These are phyloP conservation scores for Aspergillus panamensis DNA, from an alignment of 495 filamentous ascomycete genomes.

Conservation along the genomic window DNA sequence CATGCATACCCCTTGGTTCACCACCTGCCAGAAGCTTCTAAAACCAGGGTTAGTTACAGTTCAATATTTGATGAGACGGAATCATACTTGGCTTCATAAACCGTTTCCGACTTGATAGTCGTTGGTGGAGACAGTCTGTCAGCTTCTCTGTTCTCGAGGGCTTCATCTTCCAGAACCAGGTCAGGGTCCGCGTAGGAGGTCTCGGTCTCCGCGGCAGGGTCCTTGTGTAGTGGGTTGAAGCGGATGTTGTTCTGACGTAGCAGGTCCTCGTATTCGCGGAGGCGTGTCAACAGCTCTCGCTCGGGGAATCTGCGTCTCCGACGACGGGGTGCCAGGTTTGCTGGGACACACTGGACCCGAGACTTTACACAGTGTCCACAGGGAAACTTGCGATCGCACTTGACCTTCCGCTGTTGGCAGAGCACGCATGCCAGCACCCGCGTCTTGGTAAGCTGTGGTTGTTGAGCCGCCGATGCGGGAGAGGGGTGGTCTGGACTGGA, in stretches of 20 bases:
- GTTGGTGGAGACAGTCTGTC: constrained; percentile 22
- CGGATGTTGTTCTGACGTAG: constrained; percentile 48
- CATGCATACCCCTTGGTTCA: constrained; percentile 45
- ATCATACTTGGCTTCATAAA: constrained; percentile 39
- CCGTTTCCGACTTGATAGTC: constrained; percentile 28
- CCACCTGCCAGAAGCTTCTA: constrained; percentile 48
- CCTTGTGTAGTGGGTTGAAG: constrained; percentile 50
- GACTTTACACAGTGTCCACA: constrained; percentile 49
- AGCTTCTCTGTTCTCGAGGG: constrained; percentile 11
- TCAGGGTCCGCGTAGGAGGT: constrained; percentile 1
- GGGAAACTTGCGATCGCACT: constrained; percentile 54
- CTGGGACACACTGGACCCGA: constrained; percentile 46
- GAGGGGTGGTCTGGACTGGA: background rate
- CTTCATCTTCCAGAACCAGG: constrained; percentile 26
- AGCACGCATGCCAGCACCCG: constrained; percentile 54
- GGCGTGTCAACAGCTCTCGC: constrained; percentile 50
- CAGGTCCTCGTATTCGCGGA: constrained; percentile 51
- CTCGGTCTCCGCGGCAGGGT: constrained; percentile 19
- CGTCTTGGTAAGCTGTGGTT: background rate
- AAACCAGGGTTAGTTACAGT: constrained; percentile 11
- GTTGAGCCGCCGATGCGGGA: background rate
- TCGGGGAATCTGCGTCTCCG: constrained; percentile 52
- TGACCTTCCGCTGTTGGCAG: constrained; percentile 58
- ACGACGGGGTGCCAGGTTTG: constrained; percentile 36
- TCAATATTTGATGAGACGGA: background rate